Conservation (phyloP, 2,329 filamentous ascomycete genomes). For the Ophiostoma australiae region DNA sequence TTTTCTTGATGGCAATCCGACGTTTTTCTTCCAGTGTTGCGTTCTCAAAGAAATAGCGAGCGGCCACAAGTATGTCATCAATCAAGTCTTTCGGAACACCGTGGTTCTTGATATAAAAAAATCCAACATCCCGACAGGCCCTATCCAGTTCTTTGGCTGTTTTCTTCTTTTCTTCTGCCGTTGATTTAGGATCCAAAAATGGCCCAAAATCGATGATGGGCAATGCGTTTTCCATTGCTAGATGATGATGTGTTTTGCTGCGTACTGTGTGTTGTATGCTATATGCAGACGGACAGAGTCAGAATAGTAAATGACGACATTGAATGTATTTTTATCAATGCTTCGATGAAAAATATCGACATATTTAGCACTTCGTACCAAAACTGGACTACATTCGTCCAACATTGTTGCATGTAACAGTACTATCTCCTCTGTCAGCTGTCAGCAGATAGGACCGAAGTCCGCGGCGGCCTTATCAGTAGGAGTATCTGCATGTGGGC, state of each 20-base stretch:
- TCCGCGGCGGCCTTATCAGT: neutral
- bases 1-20: neutral
- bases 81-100: neutral
- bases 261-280: neutral
- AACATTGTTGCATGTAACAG: neutral
- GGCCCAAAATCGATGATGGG: slow-evolving; percentile 8
- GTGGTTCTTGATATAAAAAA: slow-evolving; percentile 6
- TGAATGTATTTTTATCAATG: neutral
- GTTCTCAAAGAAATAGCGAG: slow-evolving; percentile 9
- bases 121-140: neutral
- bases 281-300: neutral
- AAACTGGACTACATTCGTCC: no score
- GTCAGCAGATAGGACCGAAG: neutral
- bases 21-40: neutral
- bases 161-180: neutral
- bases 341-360: neutral
- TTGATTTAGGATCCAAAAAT: neutral
- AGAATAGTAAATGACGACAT: neutral
- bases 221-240: neutral
- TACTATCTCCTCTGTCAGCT: neutral
- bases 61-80: neutral
- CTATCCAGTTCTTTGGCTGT: neutral
- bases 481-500: neutral
- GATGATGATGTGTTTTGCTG: neutral
- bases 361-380: neutral